Conservation (phyloP, 768 basidiomycete species). For the Boletus insuetus region DNA sequence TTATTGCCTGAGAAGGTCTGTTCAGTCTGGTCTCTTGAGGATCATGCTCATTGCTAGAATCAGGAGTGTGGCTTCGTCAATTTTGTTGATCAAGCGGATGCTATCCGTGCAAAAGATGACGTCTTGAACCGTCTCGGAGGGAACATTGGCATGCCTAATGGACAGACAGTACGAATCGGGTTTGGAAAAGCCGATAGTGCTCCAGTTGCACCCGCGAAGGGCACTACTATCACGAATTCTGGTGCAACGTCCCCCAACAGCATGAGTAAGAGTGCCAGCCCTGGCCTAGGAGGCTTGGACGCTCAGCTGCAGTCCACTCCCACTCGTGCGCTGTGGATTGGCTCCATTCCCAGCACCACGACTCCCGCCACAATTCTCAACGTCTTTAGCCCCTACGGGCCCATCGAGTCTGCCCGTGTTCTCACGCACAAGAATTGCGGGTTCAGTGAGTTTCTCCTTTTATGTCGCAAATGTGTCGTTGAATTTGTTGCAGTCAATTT, state of each 20-base stretch:
- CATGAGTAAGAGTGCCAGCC: slow-evolving; percentile 47
- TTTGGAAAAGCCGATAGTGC: slow-evolving; percentile 98
- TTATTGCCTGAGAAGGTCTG: slow-evolving; percentile 94
- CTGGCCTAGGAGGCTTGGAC: slow-evolving; percentile 68
- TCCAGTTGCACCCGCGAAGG: slow-evolving; percentile 85
- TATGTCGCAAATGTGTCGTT: neutral
- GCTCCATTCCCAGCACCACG: slow-evolving; percentile 92
- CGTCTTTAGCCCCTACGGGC: slow-evolving; percentile 96
- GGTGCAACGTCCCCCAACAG: slow-evolving; percentile 63
- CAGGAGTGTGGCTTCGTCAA: slow-evolving; percentile 99
- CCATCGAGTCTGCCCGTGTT: slow-evolving; percentile 95
- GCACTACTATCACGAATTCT: slow-evolving; percentile 58
- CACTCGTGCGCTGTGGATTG: slow-evolving; percentile 96
- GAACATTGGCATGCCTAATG: slow-evolving; percentile 91
- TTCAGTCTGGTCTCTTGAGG: neutral
- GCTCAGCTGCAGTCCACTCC: slow-evolving; percentile 88
- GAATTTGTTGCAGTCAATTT: slow-evolving; percentile 71
- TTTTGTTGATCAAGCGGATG: slow-evolving; percentile 92
- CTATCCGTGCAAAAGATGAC: slow-evolving; percentile 97
- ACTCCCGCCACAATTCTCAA: slow-evolving; percentile 93
- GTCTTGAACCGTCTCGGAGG: slow-evolving; percentile 94
- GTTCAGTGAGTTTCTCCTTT: slow-evolving; percentile 55
- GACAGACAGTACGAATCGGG: slow-evolving; percentile 94
- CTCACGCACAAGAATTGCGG: slow-evolving; percentile 98
- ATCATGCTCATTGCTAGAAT: slow-evolving; percentile 15